Evolutionary conservation across 2,329 filamentous ascomycete species (phyloP), one percentile per base, ranked within the genome.

Genomic region (Elsinoe batatas): DNA sequence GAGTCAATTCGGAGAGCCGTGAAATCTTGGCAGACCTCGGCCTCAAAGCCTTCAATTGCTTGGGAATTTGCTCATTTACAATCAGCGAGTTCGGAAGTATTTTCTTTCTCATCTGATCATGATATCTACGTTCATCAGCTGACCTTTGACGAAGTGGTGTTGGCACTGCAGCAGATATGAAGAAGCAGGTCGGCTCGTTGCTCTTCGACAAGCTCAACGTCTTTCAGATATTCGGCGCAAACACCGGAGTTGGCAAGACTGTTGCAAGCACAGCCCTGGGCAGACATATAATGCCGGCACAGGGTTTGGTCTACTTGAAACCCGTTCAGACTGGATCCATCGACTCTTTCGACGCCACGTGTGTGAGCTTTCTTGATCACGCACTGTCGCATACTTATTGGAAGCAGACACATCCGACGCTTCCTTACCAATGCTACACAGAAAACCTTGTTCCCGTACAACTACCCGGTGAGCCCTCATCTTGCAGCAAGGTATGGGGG

Each of bases 211-310:
- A 79, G 7, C 74, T 91, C 54, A 80, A 82, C 58, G 76, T 81
- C 11, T 80, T 87, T 62, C 88, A 93, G 69, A 74, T 94, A 36
- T 94, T 87, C 64, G 88, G 88, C 26, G 86, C 88, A 46, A 93
- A 91, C 64, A 93, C 88, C 0, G 82, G 87, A 61, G 87, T 93
- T 22, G 88, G 88, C 60, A 94, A 94, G 74, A 94, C 88, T 0
- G 80, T 94, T 32, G 79, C 90, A 57, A 84, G 85, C 1, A 89
- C 87, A 0, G 70, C 89, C 11, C 74, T 83, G 3, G 72, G 71
- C 36, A 73, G 71, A 22, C 70, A n/a, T n/a, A n/a, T n/a, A n/a
- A n/a, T n/a, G n/a, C n/a, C n/a, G n/a, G n/a, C n/a, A n/a, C n/a
- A n/a, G n/a, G n/a, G n/a, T n/a, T n/a, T n/a, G n/a, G n/a, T n/a